phyloP scores from a whole-genome alignment of 768 basidiomycete genomes.

The Mycena rebaudengoi region DNA sequence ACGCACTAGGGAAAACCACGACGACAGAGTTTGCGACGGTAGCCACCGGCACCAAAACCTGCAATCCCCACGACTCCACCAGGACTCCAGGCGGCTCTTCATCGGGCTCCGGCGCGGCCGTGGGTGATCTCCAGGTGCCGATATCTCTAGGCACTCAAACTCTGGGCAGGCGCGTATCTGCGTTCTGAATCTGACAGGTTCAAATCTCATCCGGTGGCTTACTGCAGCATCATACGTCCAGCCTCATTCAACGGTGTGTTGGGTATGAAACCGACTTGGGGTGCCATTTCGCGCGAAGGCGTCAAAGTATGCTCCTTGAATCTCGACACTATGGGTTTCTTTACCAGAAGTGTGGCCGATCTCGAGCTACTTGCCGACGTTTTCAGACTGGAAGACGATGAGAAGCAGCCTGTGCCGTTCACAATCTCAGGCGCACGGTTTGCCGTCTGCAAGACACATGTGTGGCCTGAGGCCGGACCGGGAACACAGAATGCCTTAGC shows the following conservation, averaged over 20 bases:
- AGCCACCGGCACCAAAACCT: constrained; percentile 21
- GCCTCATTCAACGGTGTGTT: constrained; percentile 28
- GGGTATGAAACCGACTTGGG: constrained; percentile 27
- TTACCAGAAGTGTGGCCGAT: constrained; percentile 19
- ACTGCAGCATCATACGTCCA: constrained; percentile 25
- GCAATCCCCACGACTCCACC: constrained; percentile 19
- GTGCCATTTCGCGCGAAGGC: constrained; percentile 26
- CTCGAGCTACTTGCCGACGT: constrained; percentile 28
- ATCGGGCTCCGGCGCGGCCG: constrained; percentile 28
- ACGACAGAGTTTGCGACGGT: constrained; percentile 27
- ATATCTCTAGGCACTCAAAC: constrained; percentile 29
- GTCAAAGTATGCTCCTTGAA: constrained; percentile 25
- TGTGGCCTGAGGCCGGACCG: constrained; percentile 23
- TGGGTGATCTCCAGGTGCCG: constrained; percentile 27
- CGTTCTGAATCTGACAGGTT: neutral
- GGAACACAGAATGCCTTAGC: constrained; percentile 23
- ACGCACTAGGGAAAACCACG: constrained; percentile 25
- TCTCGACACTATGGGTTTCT: constrained; percentile 28
- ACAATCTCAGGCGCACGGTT: constrained; percentile 17
- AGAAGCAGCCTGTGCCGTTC: neutral
- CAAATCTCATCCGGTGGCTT: neutral
- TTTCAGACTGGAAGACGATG: constrained; percentile 21
- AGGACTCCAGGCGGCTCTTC: constrained; percentile 30
- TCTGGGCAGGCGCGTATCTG: constrained; percentile 19
- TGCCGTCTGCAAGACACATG: constrained; percentile 24